phyloP scores from a whole-genome alignment of 192 early-diverging fungal genomes.

The Backusella parvicylindrica region DNA sequence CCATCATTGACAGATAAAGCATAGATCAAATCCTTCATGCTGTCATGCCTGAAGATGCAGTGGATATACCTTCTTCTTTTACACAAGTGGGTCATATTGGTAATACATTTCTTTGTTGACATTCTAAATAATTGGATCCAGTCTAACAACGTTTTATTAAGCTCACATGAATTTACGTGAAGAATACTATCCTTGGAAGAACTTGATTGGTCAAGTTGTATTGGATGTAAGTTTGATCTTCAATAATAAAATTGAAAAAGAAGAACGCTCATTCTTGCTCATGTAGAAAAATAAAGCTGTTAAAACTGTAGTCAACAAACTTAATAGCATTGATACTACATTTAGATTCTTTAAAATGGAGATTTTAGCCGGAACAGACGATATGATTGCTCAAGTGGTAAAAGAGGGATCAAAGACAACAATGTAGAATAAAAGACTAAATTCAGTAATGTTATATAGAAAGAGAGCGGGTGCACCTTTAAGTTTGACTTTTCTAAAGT shows the following conservation, averaged over 20 bases:
- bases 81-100: conserved; percentile 92
- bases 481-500: conserved; percentile 94
- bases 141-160: conserved; percentile 13
- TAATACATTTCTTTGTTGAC: conserved; percentile 14
- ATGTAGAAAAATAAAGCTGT: conserved; percentile 81
- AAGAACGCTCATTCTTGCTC: background rate
- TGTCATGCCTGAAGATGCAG: conserved; percentile 3
- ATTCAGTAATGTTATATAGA: conserved; percentile 37
- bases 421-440: background rate
- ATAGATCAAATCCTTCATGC: conserved; percentile 10
- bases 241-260: background rate
- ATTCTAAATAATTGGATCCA: background rate
- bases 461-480: conserved; percentile 89
- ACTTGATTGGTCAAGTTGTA: conserved; percentile 90
- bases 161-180: conserved; percentile 97
- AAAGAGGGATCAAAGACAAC: background rate
- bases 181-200: conserved; percentile 88
- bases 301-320: conserved; percentile 95
- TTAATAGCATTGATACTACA: conserved; percentile 90
- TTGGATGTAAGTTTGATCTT: conserved; percentile 64
- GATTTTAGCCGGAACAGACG: conserved; percentile 82
- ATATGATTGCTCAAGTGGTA: conserved; percentile 88
- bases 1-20: background rate
- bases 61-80: conserved; percentile 54
- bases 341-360: conserved; percentile 98